Evolutionary conservation across 164 flowering plant genomes (phyloP), one percentile per base, ranked within the genome.

Genomic region (Houttuynia cordata): DNA sequence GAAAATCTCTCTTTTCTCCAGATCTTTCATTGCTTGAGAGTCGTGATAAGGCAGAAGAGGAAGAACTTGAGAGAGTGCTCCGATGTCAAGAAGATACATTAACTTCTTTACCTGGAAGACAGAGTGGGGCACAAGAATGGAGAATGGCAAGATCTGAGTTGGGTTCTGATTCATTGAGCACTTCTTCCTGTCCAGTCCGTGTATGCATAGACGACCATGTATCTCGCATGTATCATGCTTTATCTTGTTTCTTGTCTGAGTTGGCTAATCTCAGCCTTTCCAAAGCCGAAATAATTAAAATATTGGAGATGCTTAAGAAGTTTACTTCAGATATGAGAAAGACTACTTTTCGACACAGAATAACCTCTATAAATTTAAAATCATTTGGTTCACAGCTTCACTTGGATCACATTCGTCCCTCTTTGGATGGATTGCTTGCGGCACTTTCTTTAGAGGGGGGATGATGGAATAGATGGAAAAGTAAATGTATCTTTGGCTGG

Each of bases 121-220:
- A 70, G 68, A 93, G 96, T 78, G 99, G 99, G 56, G 85, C 82
- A 74, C 81, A 83, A 70, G 86, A 81, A 71, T 93, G 99, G 99
- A 88, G 97, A 50, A 68, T 80, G 63, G 76, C 79, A 58, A 84
- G 99, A 78, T 74, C 79, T 51, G 99, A 93, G 74, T 50, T 78
- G 68, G 86, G 84, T 58, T 66, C 81, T 63, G 76, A 71, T 54
- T 83, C 91, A 50, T 69, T 73, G 60, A 76, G 86, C 69, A 53
- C 69, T 66, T 75, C 84, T 56, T 76, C 85, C 57, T 90, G 96
- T 65, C 91, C 96, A 20, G 71, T 82, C 68, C 94, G 97, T 62
- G 54, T 51, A 41, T 93, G 97, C 65, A 63, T 82, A 0, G 97
- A 93, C 70, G 86, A 80, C 69, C 98, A 90, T 71, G 96, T 93